Base-by-base conservation (phyloP, 768 basidiomycete species). In the Cystobasidium onofrii region DNA sequence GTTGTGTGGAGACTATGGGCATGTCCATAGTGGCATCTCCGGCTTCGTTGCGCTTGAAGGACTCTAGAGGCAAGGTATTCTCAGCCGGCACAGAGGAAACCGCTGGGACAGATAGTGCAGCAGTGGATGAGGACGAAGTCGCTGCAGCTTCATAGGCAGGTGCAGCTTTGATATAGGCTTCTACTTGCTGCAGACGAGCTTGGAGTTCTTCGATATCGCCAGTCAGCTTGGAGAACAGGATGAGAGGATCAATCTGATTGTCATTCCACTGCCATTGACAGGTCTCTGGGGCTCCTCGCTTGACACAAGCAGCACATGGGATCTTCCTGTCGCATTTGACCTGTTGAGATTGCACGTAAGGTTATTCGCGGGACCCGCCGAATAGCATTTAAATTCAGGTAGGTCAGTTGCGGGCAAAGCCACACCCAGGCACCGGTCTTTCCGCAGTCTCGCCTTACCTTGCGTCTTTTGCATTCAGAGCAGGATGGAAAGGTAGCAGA, bases 291-390 rank as follows among this genome's bases (percentile, higher is more conserved):
- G 57, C 57, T 17, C 57, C 57, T 23, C 70, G 31, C 57, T 72
- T 72, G 70, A 72, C 70, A 55, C 70, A 72, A 23, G 25, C 31
- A 18, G 6, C 7, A 61, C 70, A 72, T 4, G 70, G 70, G 25
- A 61, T 41, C 12, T 44, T 18, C n/a, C 70, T 55, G 70, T 72
- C 70, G 70, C 70, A 72, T 1, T 44, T 41, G 20, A 72, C 55
- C 70, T 72, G 57, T 27, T 29, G 31, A 29, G 9, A 20, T 12
- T 17, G 18, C 4, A 50, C 9, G 12, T n/a, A 20, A 12, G 12
- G 18, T 7, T 9, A 50, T 50, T 12, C 4, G 15, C 46, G 46
- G 46, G 46, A n/a, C 12, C 46, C 46, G 15, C 46, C 46, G 46
- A 50, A 50, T 50, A 3, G 46, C 46, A 50, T 20, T n/a, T n/a